A percentile compares a stretch with the other conserved stretches of the same genome.
These are phyloP conservation scores for Hanseniaspora jakobsenii DNA, from an alignment of 805 yeast genomes.

Conservation along the genomic window DNA sequence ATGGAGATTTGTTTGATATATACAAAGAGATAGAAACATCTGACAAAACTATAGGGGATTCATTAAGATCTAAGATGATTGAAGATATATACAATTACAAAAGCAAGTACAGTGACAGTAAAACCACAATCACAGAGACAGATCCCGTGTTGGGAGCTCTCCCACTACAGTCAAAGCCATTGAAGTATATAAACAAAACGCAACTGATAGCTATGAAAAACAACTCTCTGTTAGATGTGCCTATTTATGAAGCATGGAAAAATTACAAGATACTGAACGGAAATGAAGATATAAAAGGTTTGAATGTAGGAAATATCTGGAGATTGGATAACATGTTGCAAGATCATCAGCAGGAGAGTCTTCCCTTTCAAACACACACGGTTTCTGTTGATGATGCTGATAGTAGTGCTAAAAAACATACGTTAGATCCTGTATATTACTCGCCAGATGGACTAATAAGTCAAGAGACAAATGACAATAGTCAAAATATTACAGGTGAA, in stretches of 20 bases:
- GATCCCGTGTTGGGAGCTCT: constrained; percentile 2
- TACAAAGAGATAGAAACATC: too few relatives aligned
- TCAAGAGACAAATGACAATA: constrained; percentile 1
- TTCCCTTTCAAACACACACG: too few relatives aligned
- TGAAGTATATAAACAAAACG: constrained; percentile 11
- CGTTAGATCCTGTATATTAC: too few relatives aligned
- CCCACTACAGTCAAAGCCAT: constrained; percentile 3
- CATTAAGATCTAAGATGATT: too few relatives aligned
- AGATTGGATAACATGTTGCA: constrained; percentile 12
- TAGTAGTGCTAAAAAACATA: too few relatives aligned
- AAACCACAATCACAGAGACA: not conserved
- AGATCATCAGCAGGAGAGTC: not conserved
- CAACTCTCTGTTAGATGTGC: constrained; percentile 1
- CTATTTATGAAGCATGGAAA: constrained; percentile 8
- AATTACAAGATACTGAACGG: constrained; percentile 3
- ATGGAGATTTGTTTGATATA: too few relatives aligned
- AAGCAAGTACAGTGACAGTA: too few relatives aligned
- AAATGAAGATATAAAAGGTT: constrained; percentile 6
- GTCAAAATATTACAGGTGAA: too few relatives aligned
- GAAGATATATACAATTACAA: too few relatives aligned
- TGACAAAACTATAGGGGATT: too few relatives aligned
- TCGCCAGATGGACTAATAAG: not conserved
- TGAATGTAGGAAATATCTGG: constrained; percentile 15
- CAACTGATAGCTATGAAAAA: constrained; percentile 8
- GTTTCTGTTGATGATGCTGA: too few relatives aligned